Evolutionary conservation across 306 rosid genomes (phyloP).

Genomic region (Quercus mongolica): DNA sequence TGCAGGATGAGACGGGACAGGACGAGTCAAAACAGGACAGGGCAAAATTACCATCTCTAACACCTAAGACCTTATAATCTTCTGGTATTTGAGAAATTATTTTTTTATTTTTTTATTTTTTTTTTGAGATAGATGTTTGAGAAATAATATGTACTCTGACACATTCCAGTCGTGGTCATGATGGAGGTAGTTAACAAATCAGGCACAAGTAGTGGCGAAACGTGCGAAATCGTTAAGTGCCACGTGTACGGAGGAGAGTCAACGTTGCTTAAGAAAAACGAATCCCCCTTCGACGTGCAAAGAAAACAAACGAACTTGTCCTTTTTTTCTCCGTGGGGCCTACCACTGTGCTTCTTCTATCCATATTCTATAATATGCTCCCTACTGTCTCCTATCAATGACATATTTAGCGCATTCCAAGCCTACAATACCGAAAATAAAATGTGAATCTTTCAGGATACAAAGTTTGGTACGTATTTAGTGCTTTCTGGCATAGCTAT

Average conservation of each 20-base stretch:
- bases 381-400: neutral
- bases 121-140: no score
- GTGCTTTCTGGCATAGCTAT: neutral
- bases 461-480: neutral
- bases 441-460: neutral
- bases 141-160: neutral
- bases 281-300: conserved; percentile 17
- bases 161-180: neutral
- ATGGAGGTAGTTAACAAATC: neutral
- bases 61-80: no score
- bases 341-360: neutral
- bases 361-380: no score
- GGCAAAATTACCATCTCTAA: no score
- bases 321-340: neutral
- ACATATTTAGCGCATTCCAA: neutral
- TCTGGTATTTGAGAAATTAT: no score
- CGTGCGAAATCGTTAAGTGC: conserved; percentile 14
- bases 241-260: conserved; percentile 19
- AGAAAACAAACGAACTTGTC: conserved; percentile 1
- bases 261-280: neutral
- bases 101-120: no score
- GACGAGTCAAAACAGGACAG: no score
- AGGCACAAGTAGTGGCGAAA: neutral
- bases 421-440: neutral
- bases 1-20: fast-evolving